A percentile compares a stretch with the other conserved stretches of the same genome.
Evolutionary conservation across 441 rosid species (phyloP).

Genomic region (Arabidopsis lyrata): DNA sequence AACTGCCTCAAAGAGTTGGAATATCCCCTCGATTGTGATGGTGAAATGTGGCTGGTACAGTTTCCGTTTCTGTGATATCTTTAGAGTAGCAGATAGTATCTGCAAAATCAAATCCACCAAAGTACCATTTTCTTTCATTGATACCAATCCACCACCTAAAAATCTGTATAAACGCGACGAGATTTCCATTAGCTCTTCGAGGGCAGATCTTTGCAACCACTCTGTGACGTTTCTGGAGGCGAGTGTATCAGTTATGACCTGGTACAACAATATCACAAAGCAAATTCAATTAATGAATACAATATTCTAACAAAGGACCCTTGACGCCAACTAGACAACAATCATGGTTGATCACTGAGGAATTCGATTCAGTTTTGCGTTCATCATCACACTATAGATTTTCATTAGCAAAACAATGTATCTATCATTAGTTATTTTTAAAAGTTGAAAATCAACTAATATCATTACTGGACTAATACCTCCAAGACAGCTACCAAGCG

Average conservation of each 20-base stretch:
- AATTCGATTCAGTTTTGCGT: not conserved
- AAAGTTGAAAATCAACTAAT: not conserved
- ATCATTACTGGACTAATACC: constrained; percentile 52
- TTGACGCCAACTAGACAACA: constrained; percentile 14
- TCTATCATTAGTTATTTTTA: too few relatives aligned
- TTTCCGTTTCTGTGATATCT: constrained; percentile 78
- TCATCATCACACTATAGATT: not conserved
- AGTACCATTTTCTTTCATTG: constrained; percentile 52
- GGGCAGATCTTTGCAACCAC: constrained; percentile 80
- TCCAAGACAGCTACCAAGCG: constrained; percentile 62
- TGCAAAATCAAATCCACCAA: constrained; percentile 55
- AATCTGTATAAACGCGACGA: constrained; percentile 70
- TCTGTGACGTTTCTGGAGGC: constrained; percentile 60
- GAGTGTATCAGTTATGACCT: constrained; percentile 65
- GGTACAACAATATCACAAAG: constrained; percentile 38
- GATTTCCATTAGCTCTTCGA: constrained; percentile 80
- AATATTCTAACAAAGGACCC: constrained; percentile 4
- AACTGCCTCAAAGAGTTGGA: constrained; percentile 63
- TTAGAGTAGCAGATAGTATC: constrained; percentile 62
- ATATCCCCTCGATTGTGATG: constrained; percentile 65
- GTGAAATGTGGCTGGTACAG: constrained; percentile 80
- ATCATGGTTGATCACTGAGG: constrained; percentile 4
- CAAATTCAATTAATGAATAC: constrained; percentile 14
- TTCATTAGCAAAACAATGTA: too few relatives aligned
- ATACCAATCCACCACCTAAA: constrained; percentile 55